Percentiles rank a stretch among this genome's conserved stretches.
These are phyloP conservation scores for Oldenlandia corymbosa DNA, from an alignment of 257 asterid genomes.

Conservation along the genomic window DNA sequence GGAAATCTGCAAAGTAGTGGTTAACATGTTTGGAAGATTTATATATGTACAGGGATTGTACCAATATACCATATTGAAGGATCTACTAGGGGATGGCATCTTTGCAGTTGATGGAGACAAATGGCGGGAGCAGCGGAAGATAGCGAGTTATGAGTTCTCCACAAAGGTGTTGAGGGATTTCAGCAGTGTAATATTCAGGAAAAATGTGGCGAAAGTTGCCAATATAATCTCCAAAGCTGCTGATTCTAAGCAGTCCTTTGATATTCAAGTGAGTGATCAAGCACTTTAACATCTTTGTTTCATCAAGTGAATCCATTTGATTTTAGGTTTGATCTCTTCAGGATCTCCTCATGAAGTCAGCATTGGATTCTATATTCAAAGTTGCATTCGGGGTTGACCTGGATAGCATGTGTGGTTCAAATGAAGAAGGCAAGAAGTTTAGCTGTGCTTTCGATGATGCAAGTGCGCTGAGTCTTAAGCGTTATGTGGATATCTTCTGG, in stretches of 20 bases:
- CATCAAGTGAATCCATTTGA: background rate
- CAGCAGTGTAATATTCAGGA: constrained; percentile 51
- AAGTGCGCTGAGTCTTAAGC: constrained; percentile 38
- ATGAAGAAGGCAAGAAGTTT: constrained; percentile 36
- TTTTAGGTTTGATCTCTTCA: constrained; percentile 7
- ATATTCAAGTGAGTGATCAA: constrained; percentile 56
- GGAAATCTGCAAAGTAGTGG: background rate
- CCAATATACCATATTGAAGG: constrained; percentile 36
- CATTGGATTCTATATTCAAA: constrained; percentile 48
- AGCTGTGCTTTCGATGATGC: constrained; percentile 52
- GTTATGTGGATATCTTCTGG: constrained; percentile 56
- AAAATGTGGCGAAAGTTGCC: constrained; percentile 46
- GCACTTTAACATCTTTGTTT: background rate
- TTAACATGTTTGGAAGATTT: background rate
- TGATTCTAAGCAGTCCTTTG: constrained; percentile 26
- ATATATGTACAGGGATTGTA: constrained; percentile 43
- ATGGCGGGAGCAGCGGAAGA: constrained; percentile 71
- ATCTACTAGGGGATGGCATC: constrained; percentile 68
- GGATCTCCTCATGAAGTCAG: constrained; percentile 47
- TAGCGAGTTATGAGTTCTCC: constrained; percentile 68
- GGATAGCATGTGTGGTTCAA: constrained; percentile 43
- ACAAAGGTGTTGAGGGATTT: constrained; percentile 59
- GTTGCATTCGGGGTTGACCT: constrained; percentile 54
- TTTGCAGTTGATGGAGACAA: constrained; percentile 74
- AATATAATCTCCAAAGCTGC: constrained; percentile 44